Percentiles rank a stretch among this genome's conserved stretches.
phyloP scores from a whole-genome alignment of 2,329 filamentous ascomycete species.

The Botryosphaeria dothidea region DNA sequence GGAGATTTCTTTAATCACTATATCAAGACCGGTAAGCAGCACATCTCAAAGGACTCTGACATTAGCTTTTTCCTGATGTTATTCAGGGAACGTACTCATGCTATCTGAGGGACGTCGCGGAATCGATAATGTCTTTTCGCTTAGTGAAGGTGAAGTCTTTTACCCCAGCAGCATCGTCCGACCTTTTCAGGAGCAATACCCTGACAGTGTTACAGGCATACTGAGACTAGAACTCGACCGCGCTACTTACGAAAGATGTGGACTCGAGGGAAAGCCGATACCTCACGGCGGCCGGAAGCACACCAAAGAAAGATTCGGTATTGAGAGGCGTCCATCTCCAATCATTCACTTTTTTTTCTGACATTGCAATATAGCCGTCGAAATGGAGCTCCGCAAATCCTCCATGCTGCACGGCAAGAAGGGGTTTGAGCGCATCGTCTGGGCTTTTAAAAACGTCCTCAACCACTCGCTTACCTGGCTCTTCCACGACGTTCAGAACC shows the following conservation, averaged over 20 bases:
- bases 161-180: neutral
- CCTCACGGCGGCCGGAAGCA: constrained; percentile 61
- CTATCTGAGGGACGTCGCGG: constrained; percentile 74
- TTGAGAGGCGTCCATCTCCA: constrained; percentile 18
- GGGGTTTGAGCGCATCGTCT: constrained; percentile 74
- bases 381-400: constrained; percentile 70
- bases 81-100: constrained; percentile 74
- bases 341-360: neutral
- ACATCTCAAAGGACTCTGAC: neutral
- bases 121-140: constrained; percentile 70
- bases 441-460: constrained; percentile 78
- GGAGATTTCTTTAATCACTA: constrained; percentile 80
- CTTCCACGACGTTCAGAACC: constrained; percentile 62
- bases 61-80: neutral
- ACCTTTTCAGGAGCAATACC: neutral
- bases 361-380: constrained; percentile 60
- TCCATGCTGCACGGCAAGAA: constrained; percentile 84
- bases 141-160: constrained; percentile 62
- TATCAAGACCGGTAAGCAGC: constrained; percentile 69
- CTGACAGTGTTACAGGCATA: constrained; percentile 52
- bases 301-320: constrained; percentile 74
- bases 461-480: constrained; percentile 71
- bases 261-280: constrained; percentile 71
- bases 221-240: constrained; percentile 78
- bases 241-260: constrained; percentile 78